Evolutionary conservation across 352 stramenopile genomes (phyloP), one percentile per base, ranked within the genome.

Genomic region (Blastocystis sp.): DNA sequence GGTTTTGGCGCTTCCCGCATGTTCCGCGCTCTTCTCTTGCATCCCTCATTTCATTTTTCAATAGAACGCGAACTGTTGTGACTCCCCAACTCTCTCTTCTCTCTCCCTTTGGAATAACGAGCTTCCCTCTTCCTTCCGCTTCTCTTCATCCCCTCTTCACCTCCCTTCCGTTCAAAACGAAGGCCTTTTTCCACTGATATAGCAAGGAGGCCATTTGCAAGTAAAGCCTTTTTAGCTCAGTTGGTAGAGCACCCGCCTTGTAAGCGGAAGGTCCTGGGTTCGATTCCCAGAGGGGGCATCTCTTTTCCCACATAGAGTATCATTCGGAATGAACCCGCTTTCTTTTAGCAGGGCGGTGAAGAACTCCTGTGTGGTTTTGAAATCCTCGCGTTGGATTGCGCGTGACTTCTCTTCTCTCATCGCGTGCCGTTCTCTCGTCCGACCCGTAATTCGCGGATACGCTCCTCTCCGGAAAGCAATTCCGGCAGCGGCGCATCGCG

Each of bases 211-310:
- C 35, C 35, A 35, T 66, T 66, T 12, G n/a, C 6, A 41, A 39
- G 2, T 39, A 59, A 85, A 85, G 74, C 74, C 74, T 85, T 69
- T 85, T 85, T 85, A 85, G 74, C 74, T 85, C 74, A 85, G 74
- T 85, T 85, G 74, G 74, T 85, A 85, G 74, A 85, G 74, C 74
- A 85, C 74, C 74, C 74, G 74, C 74, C 74, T 85, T 85, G 74
- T 85, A 85, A 85, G 74, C 74, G 74, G 74, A 85, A 85, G 74
- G 74, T 85, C 74, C 74, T 62, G 74, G 74, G 74, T 85, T 85
- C 74, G 74, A 85, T 85, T 85, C 74, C 74, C 74, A 61, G 74
- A 85, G 74, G 74, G 74, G 74, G 74, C 74, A 80, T 80, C 35
- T 61, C 29, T 29, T 70, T 70, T 41, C 24, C 62, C 41, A 24